Base-by-base conservation (phyloP, 2,329 filamentous ascomycete species). In the Onygenales sp. region DNA sequence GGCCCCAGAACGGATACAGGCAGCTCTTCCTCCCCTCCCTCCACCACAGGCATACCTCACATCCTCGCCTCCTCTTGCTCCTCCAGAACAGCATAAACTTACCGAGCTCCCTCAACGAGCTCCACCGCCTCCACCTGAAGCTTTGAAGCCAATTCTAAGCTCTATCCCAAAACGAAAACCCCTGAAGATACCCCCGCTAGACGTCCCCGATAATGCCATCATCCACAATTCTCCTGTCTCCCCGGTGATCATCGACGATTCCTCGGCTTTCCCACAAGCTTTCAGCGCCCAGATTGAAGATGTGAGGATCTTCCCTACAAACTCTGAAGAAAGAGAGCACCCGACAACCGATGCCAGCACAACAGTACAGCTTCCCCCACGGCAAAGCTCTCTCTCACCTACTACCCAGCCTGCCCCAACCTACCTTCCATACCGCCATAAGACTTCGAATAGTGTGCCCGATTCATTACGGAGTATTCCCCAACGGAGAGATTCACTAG, bases 31-130 rank as follows among this genome's bases (percentile, higher is more conserved):
- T 69, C 48, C 60, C 69, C 39, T 67, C 39, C 68, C 71, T 61
- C 72, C 72, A 56, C 66, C 71, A n/a, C 69, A 71, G 32, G 71
- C 71, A 56, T 73, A 74, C 58, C 63, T 72, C 57, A 63, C 66
- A 57, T 66, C 70, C 48, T 67, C 69, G 52, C 63, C 68, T 56
- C 64, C 68, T 38, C 59, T 64, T 41, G 58, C 54, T 44, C 43
- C 58, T 41, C 41, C 55, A 33, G 48, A 59, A 32, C 55, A 57
- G 31, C 46, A 49, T 27, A 3, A 49, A 42, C 55, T 54, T 51
- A 57, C 59, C 31, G 54, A 53, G 35, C 50, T 61, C 47, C 50
- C 61, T 48, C 58, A 54, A 13, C 57, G 46, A 32, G 59, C 59
- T 53, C 62, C 59, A 55, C 46, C 55, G 39, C 58, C 58, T 13